phyloP scores from a whole-genome alignment of 257 asterid genomes.

The Solanum pennellii region DNA sequence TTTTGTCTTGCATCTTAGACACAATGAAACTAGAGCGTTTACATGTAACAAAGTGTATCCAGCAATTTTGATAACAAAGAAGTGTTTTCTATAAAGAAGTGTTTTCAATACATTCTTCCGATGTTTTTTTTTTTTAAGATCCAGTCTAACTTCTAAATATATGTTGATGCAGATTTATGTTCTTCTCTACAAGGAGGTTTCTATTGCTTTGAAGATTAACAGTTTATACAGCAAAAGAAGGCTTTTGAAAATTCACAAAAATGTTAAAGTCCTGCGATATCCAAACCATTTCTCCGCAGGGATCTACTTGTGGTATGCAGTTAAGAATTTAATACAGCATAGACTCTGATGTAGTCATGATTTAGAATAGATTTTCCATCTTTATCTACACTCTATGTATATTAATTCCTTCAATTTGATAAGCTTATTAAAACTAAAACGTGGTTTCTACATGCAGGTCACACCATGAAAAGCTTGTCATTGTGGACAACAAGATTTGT shows the following conservation, averaged over 20 bases:
- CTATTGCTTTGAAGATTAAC: conserved; percentile 86
- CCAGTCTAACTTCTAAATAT: not conserved
- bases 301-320: conserved; percentile 66
- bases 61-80: not conserved
- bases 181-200: conserved; percentile 94
- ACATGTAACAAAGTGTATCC: not conserved
- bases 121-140: not conserved
- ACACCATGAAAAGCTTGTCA: conserved; percentile 95
- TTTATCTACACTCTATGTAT: not conserved
- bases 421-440: not conserved
- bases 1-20: not conserved
- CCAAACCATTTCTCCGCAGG: conserved; percentile 86
- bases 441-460: conserved; percentile 50
- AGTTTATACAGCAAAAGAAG: conserved; percentile 71
- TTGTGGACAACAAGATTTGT: conserved; percentile 69
- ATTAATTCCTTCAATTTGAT: not conserved
- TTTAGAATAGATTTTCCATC: not conserved
- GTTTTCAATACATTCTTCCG: not conserved
- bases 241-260: conserved; percentile 79
- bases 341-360: not conserved
- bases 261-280: conserved; percentile 69
- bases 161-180: conserved; percentile 62
- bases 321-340: not conserved
- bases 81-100: not conserved
- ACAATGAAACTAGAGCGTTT: not conserved